Conservation (phyloP, 106 monocot genomes). For the Platanthera guangdongensis region DNA sequence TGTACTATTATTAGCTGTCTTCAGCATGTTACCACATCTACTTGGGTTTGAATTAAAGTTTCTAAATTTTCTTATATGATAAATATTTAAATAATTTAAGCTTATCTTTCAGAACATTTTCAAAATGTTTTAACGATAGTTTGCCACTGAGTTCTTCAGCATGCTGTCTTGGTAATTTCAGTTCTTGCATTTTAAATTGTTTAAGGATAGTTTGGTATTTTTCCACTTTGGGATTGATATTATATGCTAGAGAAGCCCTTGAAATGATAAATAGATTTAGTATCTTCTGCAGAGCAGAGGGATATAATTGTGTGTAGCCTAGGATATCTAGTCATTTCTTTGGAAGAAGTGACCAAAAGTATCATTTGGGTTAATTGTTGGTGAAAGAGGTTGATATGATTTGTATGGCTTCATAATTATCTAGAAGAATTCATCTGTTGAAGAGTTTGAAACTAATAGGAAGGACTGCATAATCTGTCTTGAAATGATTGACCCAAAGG, state of each 20-base stretch:
- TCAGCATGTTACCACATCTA: neutral
- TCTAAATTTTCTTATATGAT: neutral
- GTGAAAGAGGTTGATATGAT: neutral
- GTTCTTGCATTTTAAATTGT: neutral
- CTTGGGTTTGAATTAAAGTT: neutral
- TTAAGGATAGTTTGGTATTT: neutral
- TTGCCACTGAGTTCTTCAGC: neutral
- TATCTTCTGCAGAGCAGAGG: too few species aligned
- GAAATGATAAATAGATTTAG: too few species aligned
- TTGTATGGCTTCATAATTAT: too few species aligned
- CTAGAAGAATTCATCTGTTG: too few species aligned
- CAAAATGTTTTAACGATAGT: neutral
- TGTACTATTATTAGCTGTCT: slow-evolving; percentile 28
- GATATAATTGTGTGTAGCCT: neutral
- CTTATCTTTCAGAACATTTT: neutral
- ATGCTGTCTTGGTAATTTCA: neutral
- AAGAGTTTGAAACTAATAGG: too few species aligned
- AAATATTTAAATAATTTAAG: neutral
- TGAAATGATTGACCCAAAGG: too few species aligned
- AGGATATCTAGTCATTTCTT: neutral
- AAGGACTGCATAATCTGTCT: too few species aligned
- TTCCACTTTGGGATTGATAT: too few species aligned
- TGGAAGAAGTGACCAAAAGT: neutral
- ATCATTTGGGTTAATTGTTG: neutral
- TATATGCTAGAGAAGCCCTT: too few species aligned